Base-by-base conservation (phyloP, 129 eudicot genomes). In the Sambucus nigra region DNA sequence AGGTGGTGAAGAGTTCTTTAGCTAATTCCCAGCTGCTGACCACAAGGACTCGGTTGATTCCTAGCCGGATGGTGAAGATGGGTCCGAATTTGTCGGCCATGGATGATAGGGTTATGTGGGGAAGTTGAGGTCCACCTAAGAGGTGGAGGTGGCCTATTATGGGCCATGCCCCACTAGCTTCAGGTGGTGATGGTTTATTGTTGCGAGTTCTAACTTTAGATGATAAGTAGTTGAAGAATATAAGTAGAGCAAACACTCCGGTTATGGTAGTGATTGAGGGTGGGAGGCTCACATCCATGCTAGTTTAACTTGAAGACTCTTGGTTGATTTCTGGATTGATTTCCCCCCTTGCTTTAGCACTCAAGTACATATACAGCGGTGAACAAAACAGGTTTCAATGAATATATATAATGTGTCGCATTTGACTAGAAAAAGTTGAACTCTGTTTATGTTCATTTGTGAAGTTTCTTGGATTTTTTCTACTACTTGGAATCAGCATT, bases 11-110 rank as follows among this genome's bases (percentile, higher is more conserved):
- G 2, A 60, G 21, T n/a, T 74, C 67, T 24, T 64, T 68, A 19
- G 80, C 75, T 13, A 57, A 1, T 14, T 74, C 68, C 58, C 57
- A 57, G 17, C 46, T 28, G 41, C 71, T 68, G 18, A 74, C 63
- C 22, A 73, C 71, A 33, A 73, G 7, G 51, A 59, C 63, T 19
- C 51, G 55, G 15, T 39, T 51, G 20, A 51, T 24, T 1, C 80
- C 71, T 46, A 62, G 61, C 47, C 54, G 15, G 53, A 74, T 57
- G 19, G 58, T 68, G 68, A 68, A 74, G 2, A 53, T 42, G 1
- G 80, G 67, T n/a, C 80, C 80, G 44, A 56, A 42, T 11, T 57
- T 48, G 18, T 74, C 75, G 8, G 80, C 71, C 35, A 74, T n/a
- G 51, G 19, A 19, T 1, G 39, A 71, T 2, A 68, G 22, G 14